Base-by-base conservation (phyloP, 2,329 filamentous ascomycete species). In the Albophoma yamanashiensis region DNA sequence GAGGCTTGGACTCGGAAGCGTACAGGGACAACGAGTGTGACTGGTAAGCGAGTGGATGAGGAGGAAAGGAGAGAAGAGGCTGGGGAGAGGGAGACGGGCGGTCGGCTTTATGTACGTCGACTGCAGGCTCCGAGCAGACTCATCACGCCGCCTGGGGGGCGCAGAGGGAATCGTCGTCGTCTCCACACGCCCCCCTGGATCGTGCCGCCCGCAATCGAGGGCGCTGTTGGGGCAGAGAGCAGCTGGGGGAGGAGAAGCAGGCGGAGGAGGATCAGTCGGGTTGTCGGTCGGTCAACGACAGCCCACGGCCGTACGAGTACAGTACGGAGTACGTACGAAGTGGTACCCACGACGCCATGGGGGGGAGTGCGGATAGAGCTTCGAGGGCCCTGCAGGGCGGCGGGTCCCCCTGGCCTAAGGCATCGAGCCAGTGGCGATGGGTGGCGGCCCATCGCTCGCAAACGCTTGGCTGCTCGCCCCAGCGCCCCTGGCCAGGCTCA, bases 11-110 rank as follows among this genome's bases (percentile, higher is more conserved):
- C 45, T 58, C 45, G 43, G 34, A 57, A 52, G 50, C 52, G 55
- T 60, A 65, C 58, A 67, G 38, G 31, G 65, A 62, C 65, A 71
- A 67, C 70, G 70, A 73, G 62, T 70, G 70, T 65, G 63, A 64
- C 50, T 67, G 64, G 60, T 64, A 62, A 70, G 67, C 66, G 69
- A 70, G 61, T 71, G 70, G 68, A 73, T 72, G 67, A 59, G 58
- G 60, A 56, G 27, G 31, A 6, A 7, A 38, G 25, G 14, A 34
- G 57, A 58, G 8, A 4, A 58, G 20, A 38, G 50, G 31, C 47
- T 27, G 12, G 5, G 57, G 55, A 15, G 59, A 60, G 63, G 57
- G 38, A 60, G 65, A 67, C 60, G 63, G 60, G 62, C 34, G 57
- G 52, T 40, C 62, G 62, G 57, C 65, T 71, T 73, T 73, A 72